Percentiles rank a stretch among this genome's conserved stretches.
These are phyloP conservation scores for Cruciata laevipes DNA, from an alignment of 257 asterid species.

Conservation along the genomic window DNA sequence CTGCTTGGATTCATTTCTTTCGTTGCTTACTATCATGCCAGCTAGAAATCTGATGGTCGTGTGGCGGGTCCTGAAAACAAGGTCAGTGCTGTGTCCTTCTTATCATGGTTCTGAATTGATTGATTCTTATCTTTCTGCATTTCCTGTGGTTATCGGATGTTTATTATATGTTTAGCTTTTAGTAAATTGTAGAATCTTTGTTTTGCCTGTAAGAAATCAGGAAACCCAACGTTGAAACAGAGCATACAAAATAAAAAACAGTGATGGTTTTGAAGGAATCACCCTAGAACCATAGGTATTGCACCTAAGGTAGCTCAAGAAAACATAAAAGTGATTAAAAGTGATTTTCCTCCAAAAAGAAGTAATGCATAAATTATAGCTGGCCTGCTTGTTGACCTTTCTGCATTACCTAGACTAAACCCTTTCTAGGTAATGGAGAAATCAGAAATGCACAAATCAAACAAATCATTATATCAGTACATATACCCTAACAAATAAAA, in stretches of 20 bases:
- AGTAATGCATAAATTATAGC: no score
- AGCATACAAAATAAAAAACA: neutral
- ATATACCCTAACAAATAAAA: no score
- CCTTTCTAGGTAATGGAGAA: no score
- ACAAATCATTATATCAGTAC: no score
- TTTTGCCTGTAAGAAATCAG: neutral
- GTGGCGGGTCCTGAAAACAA: constrained; percentile 65
- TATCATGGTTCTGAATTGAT: constrained; percentile 14
- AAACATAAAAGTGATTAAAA: no score
- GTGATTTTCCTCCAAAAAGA: no score
- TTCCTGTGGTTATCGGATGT: neutral
- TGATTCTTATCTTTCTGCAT: constrained; percentile 7
- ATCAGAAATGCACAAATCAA: no score
- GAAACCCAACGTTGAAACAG: neutral
- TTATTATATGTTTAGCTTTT: neutral
- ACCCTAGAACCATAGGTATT: neutral
- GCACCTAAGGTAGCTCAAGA: neutral
- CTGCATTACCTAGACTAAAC: no score
- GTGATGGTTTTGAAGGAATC: neutral
- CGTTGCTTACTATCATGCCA: constrained; percentile 95
- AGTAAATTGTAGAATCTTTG: neutral
- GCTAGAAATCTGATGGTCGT: constrained; percentile 51
- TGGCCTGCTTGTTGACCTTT: no score
- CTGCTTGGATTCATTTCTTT: constrained; percentile 89
- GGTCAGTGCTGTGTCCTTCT: constrained; percentile 49